Evolutionary conservation across 768 basidiomycete species (phyloP).

Genomic region (Hericium rajendrae): DNA sequence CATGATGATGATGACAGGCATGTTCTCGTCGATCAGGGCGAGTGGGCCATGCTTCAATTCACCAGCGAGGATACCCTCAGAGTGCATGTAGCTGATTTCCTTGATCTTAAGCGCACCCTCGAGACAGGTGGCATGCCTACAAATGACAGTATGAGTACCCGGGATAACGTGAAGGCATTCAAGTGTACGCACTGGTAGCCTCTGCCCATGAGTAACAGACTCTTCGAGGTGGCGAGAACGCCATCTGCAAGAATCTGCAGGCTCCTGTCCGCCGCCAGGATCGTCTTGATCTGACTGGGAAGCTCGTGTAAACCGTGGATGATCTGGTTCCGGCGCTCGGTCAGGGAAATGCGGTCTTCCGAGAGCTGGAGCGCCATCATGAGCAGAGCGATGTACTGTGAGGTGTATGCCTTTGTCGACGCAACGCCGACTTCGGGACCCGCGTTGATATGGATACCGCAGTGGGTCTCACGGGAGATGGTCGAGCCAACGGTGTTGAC

Average conservation of each 20-base stretch:
- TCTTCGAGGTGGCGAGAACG: constrained; percentile 68
- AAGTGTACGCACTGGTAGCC: constrained; percentile 75
- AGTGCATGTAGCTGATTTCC: constrained; percentile 93
- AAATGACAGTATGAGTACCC: constrained; percentile 3
- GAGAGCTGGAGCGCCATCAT: constrained; percentile 99
- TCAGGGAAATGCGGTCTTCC: constrained; percentile 93
- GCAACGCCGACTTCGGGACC: constrained; percentile 99
- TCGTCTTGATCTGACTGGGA: constrained; percentile 78
- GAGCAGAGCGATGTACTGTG: constrained; percentile 94
- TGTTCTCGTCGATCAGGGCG: constrained; percentile 95
- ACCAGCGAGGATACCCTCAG: constrained; percentile 89
- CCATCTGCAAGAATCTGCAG: constrained; percentile 80
- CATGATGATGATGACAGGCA: constrained; percentile 99
- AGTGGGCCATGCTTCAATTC: constrained; percentile 99
- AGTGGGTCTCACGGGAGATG: constrained; percentile 95
- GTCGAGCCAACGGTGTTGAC: constrained; percentile 99
- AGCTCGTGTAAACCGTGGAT: constrained; percentile 89
- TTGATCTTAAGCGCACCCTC: constrained; percentile 99
- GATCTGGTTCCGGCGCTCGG: constrained; percentile 83
- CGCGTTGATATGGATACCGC: constrained; percentile 99
- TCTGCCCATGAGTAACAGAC: constrained; percentile 91
- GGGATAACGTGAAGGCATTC: neutral
- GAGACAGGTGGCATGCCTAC: constrained; percentile 86
- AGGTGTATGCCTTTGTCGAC: constrained; percentile 98
- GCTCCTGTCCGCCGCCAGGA: constrained; percentile 68